These are phyloP conservation scores for Westerdykella sp. DNA, from an alignment of 2,329 filamentous ascomycete genomes.

Conservation along the genomic window DNA sequence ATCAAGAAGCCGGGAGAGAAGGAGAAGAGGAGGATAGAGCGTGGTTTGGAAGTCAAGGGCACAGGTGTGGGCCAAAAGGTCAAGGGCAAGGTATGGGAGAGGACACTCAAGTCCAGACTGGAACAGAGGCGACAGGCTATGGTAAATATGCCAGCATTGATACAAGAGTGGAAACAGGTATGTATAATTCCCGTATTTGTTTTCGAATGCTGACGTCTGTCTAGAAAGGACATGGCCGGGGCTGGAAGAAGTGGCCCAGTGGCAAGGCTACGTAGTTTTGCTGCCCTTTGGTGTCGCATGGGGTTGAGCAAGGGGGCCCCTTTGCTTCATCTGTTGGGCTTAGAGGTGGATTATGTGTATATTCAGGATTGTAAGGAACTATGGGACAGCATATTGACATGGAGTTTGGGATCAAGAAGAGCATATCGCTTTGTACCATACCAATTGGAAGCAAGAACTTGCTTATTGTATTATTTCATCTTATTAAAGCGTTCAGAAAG, in stretches of 20 bases:
- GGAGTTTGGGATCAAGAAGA: conserved; percentile 7
- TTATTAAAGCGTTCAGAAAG: no score
- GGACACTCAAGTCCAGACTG: conserved; percentile 74
- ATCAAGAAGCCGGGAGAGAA: conserved; percentile 68
- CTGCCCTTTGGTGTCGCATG: no score
- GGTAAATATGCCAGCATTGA: conserved; percentile 87
- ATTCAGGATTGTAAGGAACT: not conserved
- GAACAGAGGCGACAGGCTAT: conserved; percentile 87
- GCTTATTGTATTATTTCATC: not conserved
- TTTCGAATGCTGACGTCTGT: conserved; percentile 30
- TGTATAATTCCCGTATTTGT: conserved; percentile 21
- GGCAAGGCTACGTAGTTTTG: not conserved
- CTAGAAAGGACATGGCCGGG: conserved; percentile 63
- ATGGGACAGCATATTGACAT: conserved; percentile 6
- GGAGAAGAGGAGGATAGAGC: conserved; percentile 66
- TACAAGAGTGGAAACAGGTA: conserved; percentile 90
- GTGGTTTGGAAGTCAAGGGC: conserved; percentile 79
- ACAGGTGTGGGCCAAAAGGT: conserved; percentile 88
- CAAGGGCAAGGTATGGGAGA: conserved; percentile 93
- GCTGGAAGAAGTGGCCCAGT: conserved; percentile 68
- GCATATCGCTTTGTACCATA: conserved; percentile 7
- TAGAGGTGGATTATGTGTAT: not conserved
- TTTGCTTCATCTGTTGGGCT: not conserved
- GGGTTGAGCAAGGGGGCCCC: no score
- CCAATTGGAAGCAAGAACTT: not conserved